Percentiles rank a stretch among this genome's conserved stretches.
Evolutionary conservation across 2,329 filamentous ascomycete genomes (phyloP).

Genomic region (Colletotrichum scovillei): DNA sequence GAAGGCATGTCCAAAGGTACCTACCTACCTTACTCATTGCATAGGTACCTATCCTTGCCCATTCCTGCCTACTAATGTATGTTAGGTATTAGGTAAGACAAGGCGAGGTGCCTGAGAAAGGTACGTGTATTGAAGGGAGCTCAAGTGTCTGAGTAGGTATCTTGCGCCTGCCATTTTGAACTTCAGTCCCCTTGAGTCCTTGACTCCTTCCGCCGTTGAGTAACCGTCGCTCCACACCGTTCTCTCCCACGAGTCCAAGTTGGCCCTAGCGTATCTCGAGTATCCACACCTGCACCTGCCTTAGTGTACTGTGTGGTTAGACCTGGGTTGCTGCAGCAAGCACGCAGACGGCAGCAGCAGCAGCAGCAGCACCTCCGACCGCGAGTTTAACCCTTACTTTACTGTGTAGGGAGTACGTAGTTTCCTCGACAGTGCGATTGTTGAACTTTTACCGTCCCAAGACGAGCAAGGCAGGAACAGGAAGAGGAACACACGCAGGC

Average conservation of each 20-base stretch:
- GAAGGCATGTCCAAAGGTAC: slow-evolving; percentile 3
- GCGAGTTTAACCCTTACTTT: slow-evolving; percentile 11
- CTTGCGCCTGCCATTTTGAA: not conserved
- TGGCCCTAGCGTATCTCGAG: not conserved
- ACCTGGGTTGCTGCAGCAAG: not conserved
- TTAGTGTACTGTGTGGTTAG: not conserved
- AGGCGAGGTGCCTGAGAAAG: too few species aligned
- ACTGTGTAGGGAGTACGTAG: too few species aligned
- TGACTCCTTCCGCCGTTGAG: slow-evolving; percentile 9
- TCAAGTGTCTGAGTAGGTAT: not conserved
- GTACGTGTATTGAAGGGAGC: not conserved
- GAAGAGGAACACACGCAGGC: not conserved
- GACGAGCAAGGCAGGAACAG: too few species aligned
- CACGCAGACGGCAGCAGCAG: not conserved
- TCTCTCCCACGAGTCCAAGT: not conserved
- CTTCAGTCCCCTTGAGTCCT: not conserved
- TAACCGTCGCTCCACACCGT: slow-evolving; percentile 1
- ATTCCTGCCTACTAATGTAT: not conserved
- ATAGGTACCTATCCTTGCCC: slow-evolving; percentile 11
- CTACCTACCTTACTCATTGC: not conserved
- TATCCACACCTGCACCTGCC: slow-evolving; percentile 5
- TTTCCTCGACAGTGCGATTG: slow-evolving; percentile 3
- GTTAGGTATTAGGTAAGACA: not conserved
- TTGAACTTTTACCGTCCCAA: not conserved
- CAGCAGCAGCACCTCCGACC: not conserved